Evolutionary conservation across 176 grass and related monocot species (phyloP).

Genomic region (Juncus effusus): DNA sequence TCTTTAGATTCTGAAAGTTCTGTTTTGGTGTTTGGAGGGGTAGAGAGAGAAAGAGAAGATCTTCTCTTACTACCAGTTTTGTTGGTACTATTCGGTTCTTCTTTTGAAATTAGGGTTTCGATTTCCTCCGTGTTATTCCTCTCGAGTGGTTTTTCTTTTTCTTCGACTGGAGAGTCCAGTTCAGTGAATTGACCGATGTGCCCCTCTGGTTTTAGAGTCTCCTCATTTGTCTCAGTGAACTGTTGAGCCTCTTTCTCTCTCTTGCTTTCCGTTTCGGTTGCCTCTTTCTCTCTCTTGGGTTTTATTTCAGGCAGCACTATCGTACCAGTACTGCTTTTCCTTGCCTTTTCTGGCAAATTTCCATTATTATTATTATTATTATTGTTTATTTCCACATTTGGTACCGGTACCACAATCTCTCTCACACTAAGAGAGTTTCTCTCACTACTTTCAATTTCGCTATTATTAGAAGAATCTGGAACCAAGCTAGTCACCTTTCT

Average conservation of each 20-base stretch:
- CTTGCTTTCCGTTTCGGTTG: conserved; percentile 11
- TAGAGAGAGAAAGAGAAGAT: conserved; percentile 67
- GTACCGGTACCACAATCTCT: conserved; percentile 33
- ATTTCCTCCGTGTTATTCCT: conserved; percentile 35
- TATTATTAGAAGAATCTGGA: conserved; percentile 46
- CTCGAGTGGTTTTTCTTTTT: conserved; percentile 32
- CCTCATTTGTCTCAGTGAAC: neutral
- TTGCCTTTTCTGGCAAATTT: conserved; percentile 32
- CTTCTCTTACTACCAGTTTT: conserved; percentile 61
- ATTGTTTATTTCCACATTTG: conserved; percentile 11
- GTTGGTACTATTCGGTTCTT: conserved; percentile 45
- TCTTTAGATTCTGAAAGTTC: conserved; percentile 26
- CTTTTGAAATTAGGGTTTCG: conserved; percentile 40
- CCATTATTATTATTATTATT: conserved; percentile 23
- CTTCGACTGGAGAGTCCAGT: conserved; percentile 39
- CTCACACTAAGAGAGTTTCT: conserved; percentile 37
- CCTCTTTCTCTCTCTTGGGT: conserved; percentile 29
- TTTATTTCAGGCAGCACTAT: conserved; percentile 40
- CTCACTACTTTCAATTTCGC: conserved; percentile 35
- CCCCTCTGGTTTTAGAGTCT: conserved; percentile 28
- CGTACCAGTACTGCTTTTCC: conserved; percentile 29
- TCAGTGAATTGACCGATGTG: conserved; percentile 28
- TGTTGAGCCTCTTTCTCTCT: conserved; percentile 1
- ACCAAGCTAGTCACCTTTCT: conserved; percentile 69
- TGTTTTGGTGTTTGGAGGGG: conserved; percentile 39